Evolutionary conservation across 306 rosid genomes (phyloP), one percentile per base, ranked within the genome.

Genomic region (Vicia sativa): DNA sequence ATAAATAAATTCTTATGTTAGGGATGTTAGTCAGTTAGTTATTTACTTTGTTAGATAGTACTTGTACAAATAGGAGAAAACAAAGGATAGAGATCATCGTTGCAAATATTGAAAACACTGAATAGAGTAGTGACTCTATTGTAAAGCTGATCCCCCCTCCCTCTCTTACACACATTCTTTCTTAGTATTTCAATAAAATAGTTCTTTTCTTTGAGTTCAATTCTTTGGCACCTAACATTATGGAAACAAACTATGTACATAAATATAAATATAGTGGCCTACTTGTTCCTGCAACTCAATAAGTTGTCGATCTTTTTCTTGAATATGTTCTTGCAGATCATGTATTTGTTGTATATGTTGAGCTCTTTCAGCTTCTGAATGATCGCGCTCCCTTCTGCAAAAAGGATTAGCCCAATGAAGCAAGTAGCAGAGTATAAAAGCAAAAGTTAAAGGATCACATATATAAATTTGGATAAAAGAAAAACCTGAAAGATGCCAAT

Each of bases 241-340:
- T 42, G 5, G 26, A 63, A 73, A 65, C 8, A 5, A 57, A 38
- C 35, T 63, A 73, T 15, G 70, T 6, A 10, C 35, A 62, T 25
- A 23, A 59, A 73, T 15, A 73, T 7, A 10, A 42, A 62, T 31
- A 23, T 26, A 64, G 38, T 45, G 9, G 38, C 78, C 65, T 69
- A 90, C 97, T 85, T 93, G 98, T 66, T 93, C 98, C 82, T 85
- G 97, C 81, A 90, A 85, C 70, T 95, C 97, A 70, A 84, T 80
- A 74, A 88, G 86, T 75, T 90, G 99, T 76, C 96, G 84, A 61
- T 90, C 99, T 77, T 95, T 95, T 77, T 90, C 96, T 82, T 86
- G 99, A 75, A 95, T 44, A 77, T 87, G 99, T 41, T 90, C 97
- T 81, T 95, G 99, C 65, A 88, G 84, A 37, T 95, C 99, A 46